Evolutionary conservation across 306 rosid genomes (phyloP).

Genomic region (Geum urbanum): DNA sequence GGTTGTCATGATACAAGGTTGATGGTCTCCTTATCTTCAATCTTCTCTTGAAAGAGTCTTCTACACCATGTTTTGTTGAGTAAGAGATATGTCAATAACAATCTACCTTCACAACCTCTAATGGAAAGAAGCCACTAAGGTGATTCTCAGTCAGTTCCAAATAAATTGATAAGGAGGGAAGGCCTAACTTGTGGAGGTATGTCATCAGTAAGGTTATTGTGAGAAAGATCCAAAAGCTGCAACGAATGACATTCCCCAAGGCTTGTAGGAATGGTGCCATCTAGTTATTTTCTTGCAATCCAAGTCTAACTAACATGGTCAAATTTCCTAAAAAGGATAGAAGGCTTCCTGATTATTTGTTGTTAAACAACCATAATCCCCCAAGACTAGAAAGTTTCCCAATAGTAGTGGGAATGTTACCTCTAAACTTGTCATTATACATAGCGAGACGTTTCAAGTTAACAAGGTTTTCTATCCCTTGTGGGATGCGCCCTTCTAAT

Average conservation of each 20-base stretch:
- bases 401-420: not conserved
- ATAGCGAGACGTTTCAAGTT: not conserved
- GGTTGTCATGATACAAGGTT: too few relatives aligned
- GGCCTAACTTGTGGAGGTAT: not conserved
- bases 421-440: not conserved
- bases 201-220: not conserved
- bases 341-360: slow-evolving; percentile 2
- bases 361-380: not conserved
- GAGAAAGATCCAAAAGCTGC: not conserved
- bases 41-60: too few relatives aligned
- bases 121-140: not conserved
- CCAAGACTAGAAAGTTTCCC: not conserved
- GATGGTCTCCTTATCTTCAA: too few relatives aligned
- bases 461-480: not conserved
- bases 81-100: too few relatives aligned
- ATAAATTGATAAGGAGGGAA: not conserved
- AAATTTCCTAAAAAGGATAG: not conserved
- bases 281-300: not conserved
- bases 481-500: not conserved
- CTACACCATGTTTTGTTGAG: too few relatives aligned
- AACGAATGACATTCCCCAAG: not conserved
- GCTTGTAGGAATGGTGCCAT: not conserved
- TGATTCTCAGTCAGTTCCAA: not conserved
- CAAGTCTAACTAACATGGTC: not conserved
- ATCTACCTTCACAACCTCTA: too few relatives aligned